phyloP scores from a whole-genome alignment of 2,329 filamentous ascomycete genomes.

The Basipetospora chlamydospora region DNA sequence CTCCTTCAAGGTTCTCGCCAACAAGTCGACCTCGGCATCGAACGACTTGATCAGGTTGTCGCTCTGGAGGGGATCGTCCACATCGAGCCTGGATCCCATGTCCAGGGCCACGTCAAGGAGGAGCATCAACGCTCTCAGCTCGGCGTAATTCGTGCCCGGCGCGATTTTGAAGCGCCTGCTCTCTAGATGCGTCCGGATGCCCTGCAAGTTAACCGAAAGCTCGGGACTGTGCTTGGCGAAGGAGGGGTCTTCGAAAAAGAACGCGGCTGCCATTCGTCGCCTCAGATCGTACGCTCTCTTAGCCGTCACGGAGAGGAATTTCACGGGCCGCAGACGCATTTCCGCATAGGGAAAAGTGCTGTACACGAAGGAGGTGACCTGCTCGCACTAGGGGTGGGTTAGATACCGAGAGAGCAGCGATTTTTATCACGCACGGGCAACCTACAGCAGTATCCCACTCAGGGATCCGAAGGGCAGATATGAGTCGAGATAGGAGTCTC shows the following conservation, averaged over 20 bases:
- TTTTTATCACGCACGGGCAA: neutral
- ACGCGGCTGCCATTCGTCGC: constrained; percentile 49
- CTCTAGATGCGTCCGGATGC: constrained; percentile 30
- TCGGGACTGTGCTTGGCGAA: constrained; percentile 27
- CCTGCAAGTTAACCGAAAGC: constrained; percentile 24
- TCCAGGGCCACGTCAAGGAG: constrained; percentile 67
- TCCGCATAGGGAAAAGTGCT: constrained; percentile 29
- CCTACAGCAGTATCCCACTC: constrained; percentile 2
- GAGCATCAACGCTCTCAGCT: constrained; percentile 48
- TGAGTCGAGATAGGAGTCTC: neutral
- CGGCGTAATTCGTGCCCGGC: constrained; percentile 46
- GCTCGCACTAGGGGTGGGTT: constrained; percentile 1
- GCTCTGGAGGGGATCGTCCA: constrained; percentile 14
- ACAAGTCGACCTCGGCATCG: constrained; percentile 54
- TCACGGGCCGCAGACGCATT: constrained; percentile 43
- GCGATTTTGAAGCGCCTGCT: constrained; percentile 30
- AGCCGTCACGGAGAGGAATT: constrained; percentile 40
- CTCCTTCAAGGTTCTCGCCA: constrained; percentile 44
- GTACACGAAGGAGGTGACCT: constrained; percentile 19
- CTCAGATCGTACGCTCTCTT: constrained; percentile 42
- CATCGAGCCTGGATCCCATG: constrained; percentile 28
- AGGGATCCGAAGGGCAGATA: neutral
- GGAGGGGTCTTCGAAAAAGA: constrained; percentile 38
- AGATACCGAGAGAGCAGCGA: too few relatives aligned
- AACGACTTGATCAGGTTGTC: constrained; percentile 31